Base-by-base conservation (phyloP, 1,139 yeast species). In the Pichia sp. region DNA sequence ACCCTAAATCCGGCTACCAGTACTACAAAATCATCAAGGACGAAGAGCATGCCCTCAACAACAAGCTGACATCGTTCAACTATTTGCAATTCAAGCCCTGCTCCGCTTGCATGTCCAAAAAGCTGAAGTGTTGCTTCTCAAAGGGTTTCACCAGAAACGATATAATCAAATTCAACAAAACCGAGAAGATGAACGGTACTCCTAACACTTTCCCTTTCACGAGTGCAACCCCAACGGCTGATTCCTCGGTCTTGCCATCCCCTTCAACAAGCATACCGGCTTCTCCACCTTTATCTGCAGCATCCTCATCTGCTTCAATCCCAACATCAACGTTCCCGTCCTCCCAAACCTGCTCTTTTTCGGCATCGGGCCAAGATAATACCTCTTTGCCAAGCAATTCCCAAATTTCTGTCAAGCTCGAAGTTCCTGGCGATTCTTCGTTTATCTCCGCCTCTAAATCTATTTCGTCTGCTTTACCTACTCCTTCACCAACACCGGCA, bases 131-230 rank as follows among this genome's bases (percentile, higher is more conserved):
- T 63, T 70, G 72, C 50, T 81, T 81, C 63, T 76, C 82, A 47
- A 80, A 80, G 63, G 86, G 85, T 3, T 81, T 79, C 64, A 81
- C 85, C 26, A 79, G 82, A 65, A 83, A 79, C 62, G 85, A 81
- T 64, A 78, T 80, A 13, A 63, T 67, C 51, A 67, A 66, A 49
- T 66, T 62, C 52, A 68, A 68, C 56, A 67, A 65, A 57, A 57
- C 61, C 31, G 67, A 63, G 55, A 64, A 57, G 51, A 40, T 53
- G 26, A 50, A 38, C 31, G 23, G 32, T 30, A 4, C n/a, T 16
- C n/a, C 19, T 10, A 29, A 5, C 29, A 30, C 5, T 26, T 5
- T 26, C 5, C 29, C 29, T 4, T 47, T 47, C 26, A 36, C 51
- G 13, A 38, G n/a, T 45, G n/a, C 47, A 45, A 45, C 31, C 29